These are phyloP conservation scores for Coffea humblotiana DNA, from an alignment of 305 asterid genomes.

Conservation along the genomic window DNA sequence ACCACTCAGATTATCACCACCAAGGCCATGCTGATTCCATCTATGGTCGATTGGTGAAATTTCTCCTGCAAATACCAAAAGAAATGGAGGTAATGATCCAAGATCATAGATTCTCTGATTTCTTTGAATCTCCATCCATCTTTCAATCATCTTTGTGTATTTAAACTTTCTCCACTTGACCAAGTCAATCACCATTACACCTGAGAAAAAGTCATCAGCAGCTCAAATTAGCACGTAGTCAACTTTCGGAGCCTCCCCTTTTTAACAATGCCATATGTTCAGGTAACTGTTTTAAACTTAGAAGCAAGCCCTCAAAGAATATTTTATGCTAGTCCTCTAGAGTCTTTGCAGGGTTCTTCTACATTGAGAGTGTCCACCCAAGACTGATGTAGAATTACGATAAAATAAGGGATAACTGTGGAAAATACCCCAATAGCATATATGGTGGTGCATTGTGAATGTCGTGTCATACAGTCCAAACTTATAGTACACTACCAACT, in stretches of 20 bases:
- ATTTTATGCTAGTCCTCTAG: neutral
- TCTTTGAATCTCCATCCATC: conserved; percentile 68
- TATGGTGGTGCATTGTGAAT: too few species aligned
- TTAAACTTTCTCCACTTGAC: conserved; percentile 51
- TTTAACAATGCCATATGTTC: too few species aligned
- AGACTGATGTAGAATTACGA: too few species aligned
- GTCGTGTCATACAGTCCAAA: too few species aligned
- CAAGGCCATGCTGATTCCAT: conserved; percentile 74
- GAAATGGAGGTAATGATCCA: conserved; percentile 70
- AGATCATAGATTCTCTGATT: conserved; percentile 54
- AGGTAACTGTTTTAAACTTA: too few species aligned
- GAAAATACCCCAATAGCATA: too few species aligned
- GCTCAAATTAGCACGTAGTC: neutral
- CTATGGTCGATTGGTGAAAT: conserved; percentile 54
- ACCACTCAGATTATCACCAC: conserved; percentile 44
- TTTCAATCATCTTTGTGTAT: conserved; percentile 49
- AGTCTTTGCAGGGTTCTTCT: neutral
- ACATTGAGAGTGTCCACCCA: too few species aligned
- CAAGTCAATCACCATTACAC: conserved; percentile 64
- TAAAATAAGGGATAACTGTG: too few species aligned
- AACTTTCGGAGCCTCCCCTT: too few species aligned
- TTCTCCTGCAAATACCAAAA: conserved; percentile 60
- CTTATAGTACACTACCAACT: too few species aligned
- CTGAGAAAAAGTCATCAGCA: conserved; percentile 13
- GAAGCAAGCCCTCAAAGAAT: too few species aligned